Base-by-base conservation (phyloP, 2,329 filamentous ascomycete species). In the Emmonsiellopsis sp. region DNA sequence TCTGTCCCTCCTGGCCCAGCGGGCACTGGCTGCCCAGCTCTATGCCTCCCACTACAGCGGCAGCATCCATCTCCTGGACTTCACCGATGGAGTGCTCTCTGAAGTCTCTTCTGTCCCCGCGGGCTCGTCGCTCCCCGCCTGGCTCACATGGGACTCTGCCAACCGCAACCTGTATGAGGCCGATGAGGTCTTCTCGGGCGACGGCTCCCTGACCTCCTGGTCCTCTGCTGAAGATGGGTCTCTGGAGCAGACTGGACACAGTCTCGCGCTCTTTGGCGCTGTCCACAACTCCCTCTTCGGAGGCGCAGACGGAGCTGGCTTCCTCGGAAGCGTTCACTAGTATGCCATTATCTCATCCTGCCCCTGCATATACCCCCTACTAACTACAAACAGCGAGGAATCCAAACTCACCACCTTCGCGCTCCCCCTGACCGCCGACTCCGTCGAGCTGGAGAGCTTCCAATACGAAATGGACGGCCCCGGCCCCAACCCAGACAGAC, bases 31-130 rank as follows among this genome's bases (percentile, higher is more conserved):
- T 32, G 44, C 44, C n/a, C n/a, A 32, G 55, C 68, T 77, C 34
- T 74, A 72, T 55, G 67, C 72, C 9, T 61, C 72, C 31, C 73
- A 74, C 38, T 78, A 76, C 62, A 65, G 60, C 50, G 76, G 76
- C 46, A 67, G 66, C n/a, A 59, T 78, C 46, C 67, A 69, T 7
- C 71, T 69, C 1, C 62, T 77, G 53, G 63, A 65, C 2, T 61
- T 73, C 41, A 64, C 50, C 9, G 63, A 51, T 3, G 43, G 40
- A n/a, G 20, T 37, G 0, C 37, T 43, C 10, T 20, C 35, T 9
- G 26, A 42, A 9, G 30, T 35, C 15, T 20, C 16, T 7, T 43
- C 50, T 13, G 15, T 51, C 15, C n/a, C 10, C 7, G 30, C 9
- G 8, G 13, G 73, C 55, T 70, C 69, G 3, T 61, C 65, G 15